Evolutionary conservation across 2,329 filamentous ascomycete species (phyloP), one percentile per base, ranked within the genome.

Genomic region (Colletotrichum endophyticum): DNA sequence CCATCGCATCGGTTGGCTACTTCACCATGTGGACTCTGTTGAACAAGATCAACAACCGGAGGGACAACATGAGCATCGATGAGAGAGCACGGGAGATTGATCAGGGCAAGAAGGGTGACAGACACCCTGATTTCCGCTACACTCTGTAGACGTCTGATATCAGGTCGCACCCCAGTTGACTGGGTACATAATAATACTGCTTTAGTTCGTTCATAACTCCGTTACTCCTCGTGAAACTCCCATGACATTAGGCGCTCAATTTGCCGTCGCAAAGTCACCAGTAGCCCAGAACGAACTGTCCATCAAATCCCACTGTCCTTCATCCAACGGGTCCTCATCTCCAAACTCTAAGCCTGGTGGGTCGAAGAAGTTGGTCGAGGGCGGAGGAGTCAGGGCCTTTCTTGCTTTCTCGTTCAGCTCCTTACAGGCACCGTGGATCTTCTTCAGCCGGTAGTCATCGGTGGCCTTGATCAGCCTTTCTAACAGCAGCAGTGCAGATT

Each of bases 41-140:
- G 57, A 73, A 69, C 44, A 69, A 25, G 3, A 73, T 69, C 44
- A 76, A 76, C 32, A 73, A 73, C 2, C 39, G 49, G 34, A 76
- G 70, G n/a, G 57, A 76, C 4, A 59, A 25, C 22, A 76, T 76
- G 73, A 73, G 63, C 27, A 76, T 76, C 5, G 73, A 76, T 53
- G 73, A 76, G 44, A 73, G 73, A 12, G 59, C 28, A 11, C 44
- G 73, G 9, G 64, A 69, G n/a, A 76, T 76, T 25, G 63, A 69
- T 57, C 57, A 73, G 11, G 73, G 73, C 32, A 76, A 69, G 64
- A 73, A 73, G 64, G 73, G 73, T 28, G 73, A 76, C 8, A 73
- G 73, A 11, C 73, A 76, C 19, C 73, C 73, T 9, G 73, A 73
- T 44, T 76, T 73, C 44, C 59, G 73, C n/a, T 73, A 76, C 19